These are phyloP conservation scores for Hypoxylon sp. DNA, from an alignment of 2,329 filamentous ascomycete species.

Conservation along the genomic window DNA sequence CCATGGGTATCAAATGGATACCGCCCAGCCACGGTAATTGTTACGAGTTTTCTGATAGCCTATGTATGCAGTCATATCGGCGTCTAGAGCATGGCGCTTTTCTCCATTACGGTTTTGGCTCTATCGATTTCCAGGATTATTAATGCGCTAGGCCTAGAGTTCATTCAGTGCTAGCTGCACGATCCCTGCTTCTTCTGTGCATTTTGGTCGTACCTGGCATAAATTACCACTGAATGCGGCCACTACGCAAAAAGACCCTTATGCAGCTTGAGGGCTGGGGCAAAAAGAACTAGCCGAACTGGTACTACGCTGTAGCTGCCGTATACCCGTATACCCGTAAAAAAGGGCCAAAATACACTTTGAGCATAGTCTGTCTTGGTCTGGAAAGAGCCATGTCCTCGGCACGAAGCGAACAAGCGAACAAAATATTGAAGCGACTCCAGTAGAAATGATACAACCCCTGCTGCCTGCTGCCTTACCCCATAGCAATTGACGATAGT, in stretches of 20 bases:
- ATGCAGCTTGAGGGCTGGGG: constrained; percentile 30
- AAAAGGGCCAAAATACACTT: constrained; percentile 6
- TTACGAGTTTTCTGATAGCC: constrained; percentile 21
- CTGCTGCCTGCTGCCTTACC: not conserved
- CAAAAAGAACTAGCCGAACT: constrained; percentile 13
- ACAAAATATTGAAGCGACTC: constrained; percentile 6
- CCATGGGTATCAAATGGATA: not conserved
- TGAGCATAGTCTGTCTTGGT: not conserved
- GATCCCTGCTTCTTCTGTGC: constrained; percentile 26
- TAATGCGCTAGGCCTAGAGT: not conserved
- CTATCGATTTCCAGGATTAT: constrained; percentile 8
- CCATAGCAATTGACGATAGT: not conserved
- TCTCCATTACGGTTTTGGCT: constrained; percentile 5
- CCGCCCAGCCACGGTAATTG: not conserved
- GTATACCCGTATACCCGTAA: constrained; percentile 32
- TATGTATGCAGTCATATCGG: constrained; percentile 10
- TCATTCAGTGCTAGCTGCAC: constrained; percentile 14
- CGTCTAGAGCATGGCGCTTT: not conserved
- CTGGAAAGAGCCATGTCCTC: not conserved
- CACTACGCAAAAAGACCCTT: constrained; percentile 34
- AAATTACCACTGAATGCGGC: constrained; percentile 29
- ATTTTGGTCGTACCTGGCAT: constrained; percentile 42
- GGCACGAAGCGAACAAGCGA: constrained; percentile 1
- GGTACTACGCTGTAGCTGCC: constrained; percentile 17
- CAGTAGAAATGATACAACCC: not conserved